Evolutionary conservation across 345 rosid genomes (phyloP).

Genomic region (Boechera retrofracta): DNA sequence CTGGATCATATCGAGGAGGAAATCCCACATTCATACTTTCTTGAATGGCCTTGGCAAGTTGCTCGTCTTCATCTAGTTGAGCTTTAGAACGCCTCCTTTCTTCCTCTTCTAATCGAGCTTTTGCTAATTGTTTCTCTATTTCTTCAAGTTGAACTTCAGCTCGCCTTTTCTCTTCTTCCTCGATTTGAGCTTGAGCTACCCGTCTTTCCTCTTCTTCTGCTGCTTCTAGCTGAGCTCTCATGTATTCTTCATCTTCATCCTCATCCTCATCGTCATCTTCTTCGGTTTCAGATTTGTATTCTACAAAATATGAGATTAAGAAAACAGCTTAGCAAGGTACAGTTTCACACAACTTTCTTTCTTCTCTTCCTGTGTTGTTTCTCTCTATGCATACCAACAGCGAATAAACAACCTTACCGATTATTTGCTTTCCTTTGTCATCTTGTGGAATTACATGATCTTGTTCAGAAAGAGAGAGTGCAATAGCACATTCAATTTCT

Average conservation of each 20-base stretch:
- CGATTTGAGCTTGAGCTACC: constrained; percentile 42
- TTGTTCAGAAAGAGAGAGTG: constrained; percentile 77
- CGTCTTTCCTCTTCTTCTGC: constrained; percentile 43
- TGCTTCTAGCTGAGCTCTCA: constrained; percentile 48
- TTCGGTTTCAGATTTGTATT: constrained; percentile 57
- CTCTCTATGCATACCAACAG: neutral
- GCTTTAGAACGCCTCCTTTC: constrained; percentile 48
- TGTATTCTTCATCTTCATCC: constrained; percentile 41
- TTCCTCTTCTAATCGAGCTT: constrained; percentile 58
- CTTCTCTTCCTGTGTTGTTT: neutral
- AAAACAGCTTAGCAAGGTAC: constrained; percentile 32
- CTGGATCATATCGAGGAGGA: constrained; percentile 61
- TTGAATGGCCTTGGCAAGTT: constrained; percentile 87
- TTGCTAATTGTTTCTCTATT: constrained; percentile 45
- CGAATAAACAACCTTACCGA: constrained; percentile 56
- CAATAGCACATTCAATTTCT: constrained; percentile 82
- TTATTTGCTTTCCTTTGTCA: constrained; percentile 72
- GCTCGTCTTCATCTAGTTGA: constrained; percentile 92
- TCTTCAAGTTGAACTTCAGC: constrained; percentile 51
- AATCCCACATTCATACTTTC: constrained; percentile 68
- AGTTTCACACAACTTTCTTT: constrained; percentile 5
- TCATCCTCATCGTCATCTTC: constrained; percentile 43
- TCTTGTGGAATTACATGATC: constrained; percentile 66
- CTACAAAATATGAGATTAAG: constrained; percentile 28
- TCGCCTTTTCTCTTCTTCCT: constrained; percentile 55